These are phyloP conservation scores for Acanthamoeba triangularis DNA, from an alignment of 208 protist species.

Conservation along the genomic window DNA sequence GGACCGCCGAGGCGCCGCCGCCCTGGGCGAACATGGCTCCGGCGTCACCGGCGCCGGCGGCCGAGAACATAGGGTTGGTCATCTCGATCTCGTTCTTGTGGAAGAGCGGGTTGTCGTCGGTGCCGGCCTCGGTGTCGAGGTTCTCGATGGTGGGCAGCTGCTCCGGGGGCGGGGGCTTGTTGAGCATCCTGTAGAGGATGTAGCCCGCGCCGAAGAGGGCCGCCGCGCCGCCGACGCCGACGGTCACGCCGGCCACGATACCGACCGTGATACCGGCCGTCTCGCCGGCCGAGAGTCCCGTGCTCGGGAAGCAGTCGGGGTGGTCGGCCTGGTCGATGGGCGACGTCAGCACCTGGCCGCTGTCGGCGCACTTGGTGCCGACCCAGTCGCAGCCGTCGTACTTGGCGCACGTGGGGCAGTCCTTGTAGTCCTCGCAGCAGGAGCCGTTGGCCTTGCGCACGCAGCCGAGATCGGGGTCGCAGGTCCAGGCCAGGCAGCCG, in stretches of 20 bases:
- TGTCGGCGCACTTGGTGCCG: background rate
- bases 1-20: background rate
- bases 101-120: slow-evolving; percentile 69
- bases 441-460: slow-evolving; percentile 36
- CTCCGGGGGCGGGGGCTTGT: slow-evolving; percentile 48
- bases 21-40: background rate
- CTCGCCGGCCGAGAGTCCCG: slow-evolving; percentile 7
- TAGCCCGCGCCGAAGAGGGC: slow-evolving; percentile 42
- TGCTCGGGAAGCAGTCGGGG: slow-evolving; percentile 47
- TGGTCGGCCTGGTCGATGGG: slow-evolving; percentile 1
- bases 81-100: slow-evolving; percentile 60
- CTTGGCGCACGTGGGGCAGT: background rate
- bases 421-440: slow-evolving; percentile 10
- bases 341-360: slow-evolving; percentile 40
- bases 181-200: slow-evolving; percentile 64
- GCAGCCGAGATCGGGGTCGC: slow-evolving; percentile 39
- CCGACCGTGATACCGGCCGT: slow-evolving; percentile 61
- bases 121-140: slow-evolving; percentile 64
- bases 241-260: slow-evolving; percentile 52
- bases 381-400: slow-evolving; percentile 38
- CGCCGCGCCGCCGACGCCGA: slow-evolving; percentile 45
- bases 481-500: background rate
- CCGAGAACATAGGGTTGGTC: slow-evolving; percentile 61
- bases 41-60: background rate
- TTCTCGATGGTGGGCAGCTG: slow-evolving; percentile 69